Base-by-base conservation (phyloP, 2,329 filamentous ascomycete genomes). In the Talaromyces marneffei region DNA sequence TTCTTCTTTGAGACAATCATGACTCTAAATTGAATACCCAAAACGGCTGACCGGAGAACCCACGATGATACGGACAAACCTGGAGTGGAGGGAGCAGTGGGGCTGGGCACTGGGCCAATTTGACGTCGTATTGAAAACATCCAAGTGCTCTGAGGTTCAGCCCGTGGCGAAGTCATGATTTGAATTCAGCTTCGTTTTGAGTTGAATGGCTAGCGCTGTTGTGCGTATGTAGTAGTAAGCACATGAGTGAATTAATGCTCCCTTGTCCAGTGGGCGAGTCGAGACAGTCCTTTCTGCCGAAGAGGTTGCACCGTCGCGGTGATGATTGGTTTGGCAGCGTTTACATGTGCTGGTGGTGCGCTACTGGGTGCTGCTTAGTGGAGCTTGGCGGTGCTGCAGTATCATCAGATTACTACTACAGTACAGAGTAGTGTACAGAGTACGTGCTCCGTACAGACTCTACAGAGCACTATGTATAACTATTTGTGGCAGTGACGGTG, bases 1-100 rank as follows among this genome's bases (percentile, higher is more conserved):
- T 18, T 31, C 27, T 37, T 37, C 20, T 57, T 48, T 57, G 37
- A 50, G 57, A 44, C 33, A 52, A 59, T 59, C 48, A 14, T 59
- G 57, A 42, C 46, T 59, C 57, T 25, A 42, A 59, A 59, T 20
- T 27, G 35, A 42, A 31, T 59, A 46, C 60, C 60, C 56, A 44
- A 62, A 62, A 59, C 23, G 56, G 60, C 31, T 62, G 60, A 62
- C 60, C 60, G 60, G 60, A 33, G 53, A 57, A 18, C 33, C 23
- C 46, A 53, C 25, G 39, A 57, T 52, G 20, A 40, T 40, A 55
- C 25, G 14, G 8, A 35, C 31, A 10, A 48, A 29, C 44, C n/a
- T 46, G 42, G 42, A 25, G 23, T 14, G 23, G 23, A 27, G 14
- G 33, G 29, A 42, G n/a, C 56, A 39, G 42, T 58, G 56, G 54